Evolutionary conservation across 257 asterid genomes (phyloP).

Genomic region (Fraxinus cuspidata): DNA sequence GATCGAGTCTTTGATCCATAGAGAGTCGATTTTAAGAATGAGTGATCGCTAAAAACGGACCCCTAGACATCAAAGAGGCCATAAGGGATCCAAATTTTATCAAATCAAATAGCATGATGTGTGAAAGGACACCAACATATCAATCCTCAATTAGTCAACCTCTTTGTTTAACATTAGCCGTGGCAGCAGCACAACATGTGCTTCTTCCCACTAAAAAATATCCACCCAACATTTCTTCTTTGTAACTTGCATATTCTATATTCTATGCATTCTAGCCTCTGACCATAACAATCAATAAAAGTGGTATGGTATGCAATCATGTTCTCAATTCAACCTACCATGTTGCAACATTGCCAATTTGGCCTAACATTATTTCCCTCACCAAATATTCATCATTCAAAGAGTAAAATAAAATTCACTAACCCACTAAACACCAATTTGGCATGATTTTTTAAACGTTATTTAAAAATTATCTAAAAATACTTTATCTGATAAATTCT

Average conservation of each 20-base stretch:
- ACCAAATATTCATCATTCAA: not conserved
- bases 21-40: too few relatives aligned
- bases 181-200: not conserved
- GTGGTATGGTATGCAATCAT: slow-evolving; percentile 4
- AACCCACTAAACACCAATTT: not conserved
- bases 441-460: too few relatives aligned
- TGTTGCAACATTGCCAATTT: not conserved
- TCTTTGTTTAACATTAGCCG: not conserved
- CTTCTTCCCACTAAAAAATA: not conserved
- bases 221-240: not conserved
- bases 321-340: not conserved
- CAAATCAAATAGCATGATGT: too few relatives aligned
- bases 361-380: not conserved
- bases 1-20: too few relatives aligned
- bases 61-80: too few relatives aligned
- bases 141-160: not conserved
- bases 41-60: too few relatives aligned
- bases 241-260: not conserved
- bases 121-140: not conserved
- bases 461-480: too few relatives aligned
- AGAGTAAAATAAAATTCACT: not conserved
- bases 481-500: too few relatives aligned
- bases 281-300: not conserved
- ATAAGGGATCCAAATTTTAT: too few relatives aligned
- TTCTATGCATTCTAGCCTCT: not conserved